phyloP scores from a whole-genome alignment of 2,329 filamentous ascomycete genomes.

The Epichloe bromicola region DNA sequence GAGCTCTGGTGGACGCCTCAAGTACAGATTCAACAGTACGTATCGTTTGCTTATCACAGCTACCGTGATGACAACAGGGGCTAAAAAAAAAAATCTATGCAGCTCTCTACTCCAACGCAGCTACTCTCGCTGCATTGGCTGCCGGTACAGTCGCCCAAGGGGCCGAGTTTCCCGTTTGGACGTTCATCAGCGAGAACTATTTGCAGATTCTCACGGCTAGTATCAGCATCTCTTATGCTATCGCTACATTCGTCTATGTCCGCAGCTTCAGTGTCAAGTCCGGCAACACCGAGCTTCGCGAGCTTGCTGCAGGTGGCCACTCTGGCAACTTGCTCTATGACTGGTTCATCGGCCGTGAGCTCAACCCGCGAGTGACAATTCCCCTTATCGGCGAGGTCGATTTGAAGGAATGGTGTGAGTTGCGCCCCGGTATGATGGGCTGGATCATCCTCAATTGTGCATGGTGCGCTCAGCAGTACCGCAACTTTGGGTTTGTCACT shows the following conservation, averaged over 20 bases:
- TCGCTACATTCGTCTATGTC: constrained; percentile 71
- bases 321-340: constrained; percentile 83
- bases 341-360: constrained; percentile 91
- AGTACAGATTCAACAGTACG: constrained; percentile 70
- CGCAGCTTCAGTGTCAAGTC: constrained; percentile 69
- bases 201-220: constrained; percentile 74
- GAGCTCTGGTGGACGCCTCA: constrained; percentile 56
- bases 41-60: not conserved
- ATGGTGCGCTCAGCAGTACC: constrained; percentile 80
- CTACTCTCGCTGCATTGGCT: constrained; percentile 57
- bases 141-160: constrained; percentile 67
- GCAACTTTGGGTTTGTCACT: constrained; percentile 67
- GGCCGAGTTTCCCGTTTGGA: constrained; percentile 77
- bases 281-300: constrained; percentile 58
- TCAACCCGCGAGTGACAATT: constrained; percentile 74
- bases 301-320: constrained; percentile 70
- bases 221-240: constrained; percentile 57
- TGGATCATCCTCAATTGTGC: constrained; percentile 80
- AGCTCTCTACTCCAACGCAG: constrained; percentile 66
- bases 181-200: constrained; percentile 85
- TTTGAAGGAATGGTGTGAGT: constrained; percentile 79
- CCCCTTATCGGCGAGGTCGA: constrained; percentile 77
- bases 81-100: constrained; percentile 5
- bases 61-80: not conserved
- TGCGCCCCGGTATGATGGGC: constrained; percentile 81